These are phyloP conservation scores for Takashimella tepidaria DNA, from an alignment of 1,284 basidiomycete genomes.

Conservation along the genomic window DNA sequence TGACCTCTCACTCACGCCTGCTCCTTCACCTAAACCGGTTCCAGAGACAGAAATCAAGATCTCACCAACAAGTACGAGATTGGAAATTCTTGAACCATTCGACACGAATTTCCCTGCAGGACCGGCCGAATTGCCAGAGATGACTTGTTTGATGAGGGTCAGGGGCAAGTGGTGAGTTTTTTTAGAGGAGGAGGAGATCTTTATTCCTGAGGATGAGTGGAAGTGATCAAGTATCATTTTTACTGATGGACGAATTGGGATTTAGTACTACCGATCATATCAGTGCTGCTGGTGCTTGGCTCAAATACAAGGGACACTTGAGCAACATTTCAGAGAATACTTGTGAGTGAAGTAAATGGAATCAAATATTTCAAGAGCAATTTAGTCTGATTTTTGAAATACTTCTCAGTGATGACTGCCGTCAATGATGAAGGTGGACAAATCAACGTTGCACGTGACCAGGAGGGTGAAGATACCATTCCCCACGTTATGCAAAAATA, in stretches of 20 bases:
- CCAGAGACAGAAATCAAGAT: slow-evolving; percentile 78
- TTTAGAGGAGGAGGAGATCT: too few species aligned
- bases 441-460: slow-evolving; percentile 81
- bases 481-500: slow-evolving; percentile 83
- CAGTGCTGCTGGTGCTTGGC: slow-evolving; percentile 91
- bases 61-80: slow-evolving; percentile 68
- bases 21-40: slow-evolving; percentile 66
- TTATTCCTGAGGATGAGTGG: too few species aligned
- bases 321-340: slow-evolving; percentile 96
- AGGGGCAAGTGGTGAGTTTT: slow-evolving; percentile 74
- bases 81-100: slow-evolving; percentile 88
- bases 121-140: slow-evolving; percentile 66
- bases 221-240: too few species aligned
- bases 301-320: slow-evolving; percentile 93
- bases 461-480: slow-evolving; percentile 68
- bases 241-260: too few species aligned
- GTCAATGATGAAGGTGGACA: slow-evolving; percentile 88
- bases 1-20: slow-evolving; percentile 72
- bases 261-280: slow-evolving; percentile 93
- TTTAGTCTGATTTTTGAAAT: too few species aligned
- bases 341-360: slow-evolving; percentile 53
- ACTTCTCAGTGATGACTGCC: slow-evolving; percentile 70
- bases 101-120: slow-evolving; percentile 65
- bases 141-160: slow-evolving; percentile 84
- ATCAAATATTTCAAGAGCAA: too few species aligned